Evolutionary conservation across 2,329 filamentous ascomycete species (phyloP), one percentile per base, ranked within the genome.

Genomic region (Calonectria montana): DNA sequence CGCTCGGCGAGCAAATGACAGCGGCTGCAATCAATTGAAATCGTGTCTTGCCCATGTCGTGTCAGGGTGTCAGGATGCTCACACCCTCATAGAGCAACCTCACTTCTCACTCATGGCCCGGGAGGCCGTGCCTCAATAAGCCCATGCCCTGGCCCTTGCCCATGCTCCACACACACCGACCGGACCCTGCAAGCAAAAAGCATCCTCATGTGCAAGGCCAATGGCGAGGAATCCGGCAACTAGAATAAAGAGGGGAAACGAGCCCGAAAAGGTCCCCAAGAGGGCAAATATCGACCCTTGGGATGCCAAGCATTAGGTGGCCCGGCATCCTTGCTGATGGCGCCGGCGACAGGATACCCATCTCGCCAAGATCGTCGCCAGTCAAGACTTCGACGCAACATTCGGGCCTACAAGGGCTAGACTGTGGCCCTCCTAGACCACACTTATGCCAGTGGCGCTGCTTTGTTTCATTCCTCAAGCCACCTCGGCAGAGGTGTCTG

Each of bases 381-480:
- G 61, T 48, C 47, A 53, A 67, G 61, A 64, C 69, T 53, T 77
- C 69, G 73, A 67, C 65, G 68, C 69, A 73, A 57, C 57, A 64
- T 74, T 76, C 62, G 66, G 70, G 31, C 45, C 62, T 71, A 65
- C 70, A 74, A 64, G 67, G 70, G 65, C 70, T 35, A 69, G 21
- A 21, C 16, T 55, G 45, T 21, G n/a, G 47, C 18, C 61, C 41
- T 55, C 31, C 25, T 57, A 59, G 53, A 59, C 65, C 63, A 63
- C 61, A 63, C 59, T 55, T 23, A 43, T 55, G 41, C 23, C 41
- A 21, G 48, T 62, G 64, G 62, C 45, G 72, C 59, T 45, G 61
- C 68, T 35, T 64, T 71, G 74, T 78, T 69, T 77, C 74, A 76
- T 72, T 70, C 68, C 45, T 39, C 50, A 37, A 61, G 47, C 61